Evolutionary conservation across 2,329 filamentous ascomycete species (phyloP).

Genomic region (Pseudogymnoascus sp.): DNA sequence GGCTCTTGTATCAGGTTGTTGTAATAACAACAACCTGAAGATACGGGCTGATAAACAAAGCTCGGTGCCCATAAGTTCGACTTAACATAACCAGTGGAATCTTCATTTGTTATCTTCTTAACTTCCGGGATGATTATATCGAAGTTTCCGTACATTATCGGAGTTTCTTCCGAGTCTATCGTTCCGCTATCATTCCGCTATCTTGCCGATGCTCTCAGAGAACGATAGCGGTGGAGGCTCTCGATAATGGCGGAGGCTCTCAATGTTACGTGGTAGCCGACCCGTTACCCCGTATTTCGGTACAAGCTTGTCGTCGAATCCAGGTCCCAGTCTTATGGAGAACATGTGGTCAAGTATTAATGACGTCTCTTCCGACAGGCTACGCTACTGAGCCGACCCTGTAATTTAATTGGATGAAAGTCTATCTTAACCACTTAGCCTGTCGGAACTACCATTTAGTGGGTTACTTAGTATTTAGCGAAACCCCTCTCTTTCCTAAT

Average conservation of each 20-base stretch:
- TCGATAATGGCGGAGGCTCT: neutral
- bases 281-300: neutral
- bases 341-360: neutral
- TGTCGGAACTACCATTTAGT: neutral
- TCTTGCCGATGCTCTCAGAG: neutral
- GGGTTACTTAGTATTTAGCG: neutral
- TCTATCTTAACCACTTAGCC: neutral
- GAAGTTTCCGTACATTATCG: neutral
- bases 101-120: neutral
- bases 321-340: neutral
- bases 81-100: neutral
- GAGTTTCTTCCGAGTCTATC: neutral
- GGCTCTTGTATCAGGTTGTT: too few relatives aligned
- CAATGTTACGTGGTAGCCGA: slow-evolving; percentile 5
- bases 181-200: neutral
- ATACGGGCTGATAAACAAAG: neutral
- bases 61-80: neutral
- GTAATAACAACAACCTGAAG: neutral
- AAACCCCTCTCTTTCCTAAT: neutral
- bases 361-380: neutral
- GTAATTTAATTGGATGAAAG: neutral
- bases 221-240: neutral
- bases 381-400: neutral
- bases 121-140: neutral
- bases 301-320: neutral